Percentiles rank a stretch among this genome's conserved stretches.
These are phyloP conservation scores for Cryoendolithus antarcticus DNA, from an alignment of 2,329 filamentous ascomycete species.

Conservation along the genomic window DNA sequence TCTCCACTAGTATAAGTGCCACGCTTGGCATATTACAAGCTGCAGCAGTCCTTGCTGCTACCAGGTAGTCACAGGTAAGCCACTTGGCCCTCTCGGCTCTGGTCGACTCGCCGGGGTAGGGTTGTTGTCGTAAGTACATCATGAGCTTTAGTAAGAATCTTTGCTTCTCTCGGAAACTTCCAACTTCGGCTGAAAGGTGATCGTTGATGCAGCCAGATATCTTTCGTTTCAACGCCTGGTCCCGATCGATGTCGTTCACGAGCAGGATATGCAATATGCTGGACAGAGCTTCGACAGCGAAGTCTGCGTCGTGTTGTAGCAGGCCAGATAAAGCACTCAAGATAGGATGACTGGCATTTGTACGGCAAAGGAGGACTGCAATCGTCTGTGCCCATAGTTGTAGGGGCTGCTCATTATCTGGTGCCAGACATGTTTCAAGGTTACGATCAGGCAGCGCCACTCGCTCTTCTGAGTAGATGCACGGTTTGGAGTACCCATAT, in stretches of 20 bases:
- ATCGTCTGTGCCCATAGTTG: no score
- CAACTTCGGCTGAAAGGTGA: slow-evolving; percentile 46
- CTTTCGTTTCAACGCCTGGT: slow-evolving; percentile 45
- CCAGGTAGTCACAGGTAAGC: slow-evolving; percentile 69
- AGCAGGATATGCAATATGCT: slow-evolving; percentile 68
- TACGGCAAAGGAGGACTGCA: no score
- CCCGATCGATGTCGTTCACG: slow-evolving; percentile 50
- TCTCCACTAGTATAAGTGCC: slow-evolving; percentile 69
- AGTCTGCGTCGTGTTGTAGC: slow-evolving; percentile 29
- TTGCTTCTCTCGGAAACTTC: slow-evolving; percentile 46
- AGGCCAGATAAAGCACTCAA: no score
- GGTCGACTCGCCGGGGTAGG: slow-evolving; percentile 60
- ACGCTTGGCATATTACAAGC: slow-evolving; percentile 80
- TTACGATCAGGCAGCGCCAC: no score
- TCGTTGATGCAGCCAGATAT: slow-evolving; percentile 54
- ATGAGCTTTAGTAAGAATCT: slow-evolving; percentile 66
- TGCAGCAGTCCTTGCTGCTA: slow-evolving; percentile 59
- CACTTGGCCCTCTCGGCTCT: slow-evolving; percentile 68
- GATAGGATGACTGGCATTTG: no score
- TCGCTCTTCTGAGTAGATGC: no score
- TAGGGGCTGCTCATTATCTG: no score
- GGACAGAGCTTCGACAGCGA: slow-evolving; percentile 66
- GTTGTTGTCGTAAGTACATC: slow-evolving; percentile 77
- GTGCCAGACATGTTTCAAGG: no score
- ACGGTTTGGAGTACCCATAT: no score